These are phyloP conservation scores for Solanum rostratum DNA, from an alignment of 257 asterid genomes.

Conservation along the genomic window DNA sequence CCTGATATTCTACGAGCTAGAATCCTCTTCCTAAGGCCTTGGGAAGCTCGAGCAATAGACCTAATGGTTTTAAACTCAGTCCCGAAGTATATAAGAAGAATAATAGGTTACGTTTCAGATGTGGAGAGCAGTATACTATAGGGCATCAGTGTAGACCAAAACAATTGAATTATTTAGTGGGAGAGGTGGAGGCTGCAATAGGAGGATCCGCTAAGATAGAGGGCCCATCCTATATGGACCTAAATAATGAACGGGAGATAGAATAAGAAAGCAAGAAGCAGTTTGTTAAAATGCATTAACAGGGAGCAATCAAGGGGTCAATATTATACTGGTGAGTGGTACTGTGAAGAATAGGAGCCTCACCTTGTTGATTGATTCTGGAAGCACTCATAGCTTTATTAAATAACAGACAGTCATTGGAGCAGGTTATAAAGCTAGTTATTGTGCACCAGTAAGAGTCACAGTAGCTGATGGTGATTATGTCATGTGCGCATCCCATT, in stretches of 20 bases:
- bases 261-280: neutral
- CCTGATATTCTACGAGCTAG: too few species aligned
- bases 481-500: neutral
- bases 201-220: too few species aligned
- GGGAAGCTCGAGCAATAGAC: too few species aligned
- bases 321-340: neutral
- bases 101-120: too few species aligned
- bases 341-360: neutral
- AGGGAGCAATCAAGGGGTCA: neutral
- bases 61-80: too few species aligned
- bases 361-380: neutral
- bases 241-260: neutral
- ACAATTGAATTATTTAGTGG: too few species aligned
- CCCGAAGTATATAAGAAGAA: too few species aligned
- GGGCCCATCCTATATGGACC: neutral
- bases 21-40: too few species aligned
- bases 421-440: neutral
- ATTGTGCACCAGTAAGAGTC: neutral
- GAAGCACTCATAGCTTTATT: neutral
- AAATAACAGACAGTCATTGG: neutral
- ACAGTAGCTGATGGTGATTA: neutral
- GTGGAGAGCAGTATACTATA: too few species aligned
- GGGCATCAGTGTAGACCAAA: too few species aligned
- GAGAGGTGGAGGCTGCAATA: too few species aligned
- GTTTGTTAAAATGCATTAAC: neutral